phyloP scores from a whole-genome alignment of 306 rosid species.

The Cicer arietinum region DNA sequence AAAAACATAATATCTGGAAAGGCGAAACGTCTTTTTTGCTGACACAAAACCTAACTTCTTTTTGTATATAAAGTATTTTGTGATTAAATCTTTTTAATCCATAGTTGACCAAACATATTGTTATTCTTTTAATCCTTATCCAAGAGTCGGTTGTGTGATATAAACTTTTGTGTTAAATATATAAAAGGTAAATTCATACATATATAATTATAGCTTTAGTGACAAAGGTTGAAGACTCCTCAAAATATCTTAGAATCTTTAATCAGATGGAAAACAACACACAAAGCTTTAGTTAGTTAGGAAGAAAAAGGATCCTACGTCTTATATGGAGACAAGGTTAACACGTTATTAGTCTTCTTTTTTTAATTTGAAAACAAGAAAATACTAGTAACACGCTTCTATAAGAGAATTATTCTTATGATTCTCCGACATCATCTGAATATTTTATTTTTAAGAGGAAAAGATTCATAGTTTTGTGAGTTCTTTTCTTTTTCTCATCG shows the following conservation, averaged over 20 bases:
- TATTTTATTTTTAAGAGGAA: too few species aligned
- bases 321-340: background rate
- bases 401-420: too few species aligned
- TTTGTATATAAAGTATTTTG: conserved; percentile 1
- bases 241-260: conserved; percentile 11
- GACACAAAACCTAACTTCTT: conserved; percentile 38
- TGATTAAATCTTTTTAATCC: conserved; percentile 19
- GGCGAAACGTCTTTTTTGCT: conserved; percentile 40
- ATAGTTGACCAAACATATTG: conserved; percentile 22
- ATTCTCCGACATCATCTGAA: too few species aligned
- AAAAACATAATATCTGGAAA: background rate
- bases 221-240: background rate
- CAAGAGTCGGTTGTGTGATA: background rate
- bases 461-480: too few species aligned
- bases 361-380: too few species aligned
- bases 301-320: background rate
- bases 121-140: conserved; percentile 35
- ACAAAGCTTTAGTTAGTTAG: background rate
- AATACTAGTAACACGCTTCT: too few species aligned
- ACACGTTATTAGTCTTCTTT: too few species aligned
- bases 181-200: background rate
- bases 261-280: conserved; percentile 23
- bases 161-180: background rate
- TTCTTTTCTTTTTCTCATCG: too few species aligned
- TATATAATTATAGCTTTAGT: conserved; percentile 14